Base-by-base conservation (phyloP, 2,329 filamentous ascomycete genomes). In the Orbilia blumenaviensis region DNA sequence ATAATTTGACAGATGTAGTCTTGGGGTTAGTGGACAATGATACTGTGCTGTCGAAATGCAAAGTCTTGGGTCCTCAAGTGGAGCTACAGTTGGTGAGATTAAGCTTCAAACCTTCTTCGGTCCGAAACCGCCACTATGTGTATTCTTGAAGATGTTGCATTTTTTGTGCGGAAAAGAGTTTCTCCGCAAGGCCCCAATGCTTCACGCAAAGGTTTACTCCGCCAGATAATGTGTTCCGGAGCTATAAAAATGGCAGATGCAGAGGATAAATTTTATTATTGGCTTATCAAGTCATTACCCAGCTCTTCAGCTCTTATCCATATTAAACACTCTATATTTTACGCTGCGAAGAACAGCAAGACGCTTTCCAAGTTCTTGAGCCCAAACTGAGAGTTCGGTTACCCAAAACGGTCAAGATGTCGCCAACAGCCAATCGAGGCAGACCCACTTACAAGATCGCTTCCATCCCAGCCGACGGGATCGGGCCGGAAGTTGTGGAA, bases 391-490 rank as follows among this genome's bases (percentile, higher is more conserved):
- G n/a, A n/a, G n/a, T 54, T 50, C 21, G 12, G 10, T 52, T 52
- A 50, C 42, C 42, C 16, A 62, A 48, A 54, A 41, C 18, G 18
- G 44, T 34, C 48, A 56, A 23, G 4, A 72, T 72, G 67, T 63
- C 67, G 27, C 67, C 67, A 48, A 63, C 67, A 48, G 48, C 50
- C 52, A 42, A 60, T 32, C 25, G 29, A 60, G 61, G 16, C 23
- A 48, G 50, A 29, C 68, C 60, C 18, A 38, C 41, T 36, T 72
- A 72, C 38, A 72, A 81, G 61, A 89, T 91, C 76, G 89, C 89
- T n/a, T 86, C 85, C 29, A 90, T 92, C 66, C 89, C 89, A 0
- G 90, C 88, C 6, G 90, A 92, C 80, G 90, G 90, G 64, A 91
- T 92, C 75, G 90, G 90, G 1, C 86, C 86, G 0, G 90, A 92